Evolutionary conservation across 305 asterid species (phyloP), one percentile per base, ranked within the genome.

Genomic region (Fraxinus angustifolia): DNA sequence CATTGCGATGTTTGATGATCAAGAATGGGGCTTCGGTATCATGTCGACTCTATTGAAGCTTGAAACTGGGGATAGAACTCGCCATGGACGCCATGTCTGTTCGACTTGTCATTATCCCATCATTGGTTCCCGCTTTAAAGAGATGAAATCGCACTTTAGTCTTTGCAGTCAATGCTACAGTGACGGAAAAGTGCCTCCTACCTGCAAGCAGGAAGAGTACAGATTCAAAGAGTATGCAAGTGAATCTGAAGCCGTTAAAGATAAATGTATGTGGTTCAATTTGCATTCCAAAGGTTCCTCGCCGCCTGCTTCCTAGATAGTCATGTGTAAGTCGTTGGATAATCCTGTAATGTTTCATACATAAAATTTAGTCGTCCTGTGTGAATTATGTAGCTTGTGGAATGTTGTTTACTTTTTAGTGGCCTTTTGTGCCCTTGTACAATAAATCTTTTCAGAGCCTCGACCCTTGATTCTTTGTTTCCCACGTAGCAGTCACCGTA

Each of bases 81-180:
- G 98, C 1, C 99, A 96, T 58, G 98, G 98, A 8, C 87, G 88
- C 78, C 97, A 94, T 73, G 87, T 89, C 42, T 96, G 98, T 80
- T 91, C 91, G 1, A 89, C 96, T 36, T 96, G 99, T 73, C 88
- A 93, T 7, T 96, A 96, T 58, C 98, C 98, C 1, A 86, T 96
- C 17, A 93, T 94, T 3, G 99, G 99, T 16, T 93, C 98, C 14
- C 92, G 99, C 2, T 96, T 94, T 84, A 93, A 87, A 90, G 99
- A 96, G 87, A 88, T 86, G 90, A 93, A 90, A 84, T 87, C 91
- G 0, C 92, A 88, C 73, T 86, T 94, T 50, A 96, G 97, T 86
- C 82, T 96, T 79, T 96, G 99, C 53, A 76, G 94, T 77, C 97
- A 91, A 76, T 96, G 99, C 78, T 96, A 94, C 83, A 89, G 94